Conservation (phyloP, 495 filamentous ascomycete species). For the Neurospora sp. region DNA sequence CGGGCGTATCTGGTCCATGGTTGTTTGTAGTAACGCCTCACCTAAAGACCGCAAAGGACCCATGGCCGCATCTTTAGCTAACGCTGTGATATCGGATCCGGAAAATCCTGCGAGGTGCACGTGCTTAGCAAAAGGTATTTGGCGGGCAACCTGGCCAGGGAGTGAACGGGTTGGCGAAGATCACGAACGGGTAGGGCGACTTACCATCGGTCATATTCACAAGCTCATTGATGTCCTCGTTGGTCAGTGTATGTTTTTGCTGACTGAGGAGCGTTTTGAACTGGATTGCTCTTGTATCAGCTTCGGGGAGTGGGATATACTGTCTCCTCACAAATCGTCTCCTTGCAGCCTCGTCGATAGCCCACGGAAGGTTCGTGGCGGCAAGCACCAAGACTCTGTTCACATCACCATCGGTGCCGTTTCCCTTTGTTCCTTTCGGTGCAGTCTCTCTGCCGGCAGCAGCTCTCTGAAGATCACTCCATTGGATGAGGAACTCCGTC, state of each 20-base stretch:
- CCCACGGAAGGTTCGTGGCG: slow-evolving; percentile 95
- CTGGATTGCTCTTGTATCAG: slow-evolving; percentile 66
- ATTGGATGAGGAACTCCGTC: slow-evolving; percentile 96
- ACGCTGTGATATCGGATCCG: slow-evolving; percentile 91
- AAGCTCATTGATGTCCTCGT: slow-evolving; percentile 62
- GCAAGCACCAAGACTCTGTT: slow-evolving; percentile 87
- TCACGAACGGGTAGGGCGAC: slow-evolving; percentile 7
- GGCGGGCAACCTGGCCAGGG: not conserved
- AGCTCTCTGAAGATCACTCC: slow-evolving; percentile 86
- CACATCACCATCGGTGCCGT: slow-evolving; percentile 53
- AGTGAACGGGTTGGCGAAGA: not conserved
- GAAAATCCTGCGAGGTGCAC: slow-evolving; percentile 61
- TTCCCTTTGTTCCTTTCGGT: slow-evolving; percentile 51
- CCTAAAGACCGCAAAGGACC: slow-evolving; percentile 86
- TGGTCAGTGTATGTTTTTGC: slow-evolving; percentile 73
- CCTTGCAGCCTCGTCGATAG: slow-evolving; percentile 91
- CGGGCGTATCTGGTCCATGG: slow-evolving; percentile 85
- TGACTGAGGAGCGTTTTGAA: slow-evolving; percentile 67
- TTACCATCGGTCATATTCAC: slow-evolving; percentile 82
- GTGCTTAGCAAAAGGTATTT: not conserved
- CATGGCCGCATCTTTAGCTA: slow-evolving; percentile 98
- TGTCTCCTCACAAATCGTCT: slow-evolving; percentile 86
- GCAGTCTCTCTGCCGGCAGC: slow-evolving; percentile 73
- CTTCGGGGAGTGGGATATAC: slow-evolving; percentile 91
- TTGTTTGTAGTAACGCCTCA: slow-evolving; percentile 79